Base-by-base conservation (phyloP, 75 land plant species). In the Cupressus sempervirens region DNA sequence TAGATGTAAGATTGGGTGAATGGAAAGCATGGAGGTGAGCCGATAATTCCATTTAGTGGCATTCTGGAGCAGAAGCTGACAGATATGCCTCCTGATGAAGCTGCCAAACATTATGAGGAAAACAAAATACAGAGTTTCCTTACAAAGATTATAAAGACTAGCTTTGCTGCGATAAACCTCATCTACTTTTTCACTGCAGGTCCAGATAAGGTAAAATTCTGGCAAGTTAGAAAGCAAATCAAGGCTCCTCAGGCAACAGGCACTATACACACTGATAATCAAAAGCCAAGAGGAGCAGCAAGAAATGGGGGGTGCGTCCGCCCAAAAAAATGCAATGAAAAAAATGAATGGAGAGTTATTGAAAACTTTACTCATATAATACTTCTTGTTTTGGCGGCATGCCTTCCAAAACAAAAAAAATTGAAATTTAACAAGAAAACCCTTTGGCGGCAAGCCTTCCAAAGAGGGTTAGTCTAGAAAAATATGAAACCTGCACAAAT, bases 231-330 rank as follows among this genome's bases (percentile, higher is more conserved):
- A 83, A 90, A 93, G 68, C 98, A 90, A 52, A 91, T 94, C 58
- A 98, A 98, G 86, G 99, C 99, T 80, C 99, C 99, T 90, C 99
- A 98, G 89, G 99, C 99, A 84, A 98, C 99, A 76, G 99, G 99
- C 53, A 84, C 99, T 40, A 98, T 98, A 46, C 99, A 98, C 86
- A 89, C 96, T 67, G 99, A 98, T 84, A 95, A 96, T 91, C 98
- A 98, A 84, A 89, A n/a, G n/a, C n/a, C n/a, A n/a, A n/a, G n/a
- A n/a, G n/a, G n/a, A n/a, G n/a, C n/a, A n/a, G n/a, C n/a, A n/a
- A n/a, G n/a, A n/a, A n/a, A n/a, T n/a, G n/a, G n/a, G n/a, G n/a
- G n/a, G n/a, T n/a, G n/a, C n/a, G n/a, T n/a, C n/a, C n/a, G n/a
- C n/a, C n/a, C n/a, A n/a, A n/a, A n/a, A n/a, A n/a, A n/a, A n/a